Percentiles rank a stretch among this genome's conserved stretches.
Conservation (phyloP, 2,329 filamentous ascomycete species). For the Aspergillus puulaauensis region DNA sequence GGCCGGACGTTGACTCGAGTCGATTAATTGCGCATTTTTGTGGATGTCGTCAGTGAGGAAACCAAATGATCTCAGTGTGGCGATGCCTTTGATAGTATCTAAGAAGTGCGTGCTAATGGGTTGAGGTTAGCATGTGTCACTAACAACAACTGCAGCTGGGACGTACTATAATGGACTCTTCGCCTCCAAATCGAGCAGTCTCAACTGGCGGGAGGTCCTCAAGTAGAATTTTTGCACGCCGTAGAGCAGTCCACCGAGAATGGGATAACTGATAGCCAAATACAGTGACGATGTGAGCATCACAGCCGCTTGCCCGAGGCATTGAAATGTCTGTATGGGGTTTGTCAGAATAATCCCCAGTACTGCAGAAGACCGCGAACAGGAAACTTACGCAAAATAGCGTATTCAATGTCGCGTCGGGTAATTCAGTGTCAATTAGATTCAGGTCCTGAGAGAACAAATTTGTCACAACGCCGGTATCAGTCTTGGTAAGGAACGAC, state of each 20-base stretch:
- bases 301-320: no score
- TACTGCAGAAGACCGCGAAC: no score
- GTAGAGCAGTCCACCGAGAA: no score
- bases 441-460: conserved; percentile 48
- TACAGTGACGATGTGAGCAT: no score
- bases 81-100: background rate
- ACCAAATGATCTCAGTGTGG: background rate
- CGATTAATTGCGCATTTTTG: conserved; percentile 20
- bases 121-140: background rate
- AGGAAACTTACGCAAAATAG: no score
- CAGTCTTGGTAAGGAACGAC: conserved; percentile 45
- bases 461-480: conserved; percentile 49
- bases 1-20: conserved; percentile 33
- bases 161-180: background rate
- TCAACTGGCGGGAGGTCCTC: conserved; percentile 1
- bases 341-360: no score
- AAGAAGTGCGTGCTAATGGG: background rate
- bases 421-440: conserved; percentile 47
- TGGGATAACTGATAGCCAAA: no score
- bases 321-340: no score
- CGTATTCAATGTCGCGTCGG: conserved; percentile 2
- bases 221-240: conserved; percentile 16
- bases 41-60: background rate
- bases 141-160: background rate
- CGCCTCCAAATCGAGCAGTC: conserved; percentile 8